Conservation (phyloP, 2,329 filamentous ascomycete species). For the Ophiostoma quercus region DNA sequence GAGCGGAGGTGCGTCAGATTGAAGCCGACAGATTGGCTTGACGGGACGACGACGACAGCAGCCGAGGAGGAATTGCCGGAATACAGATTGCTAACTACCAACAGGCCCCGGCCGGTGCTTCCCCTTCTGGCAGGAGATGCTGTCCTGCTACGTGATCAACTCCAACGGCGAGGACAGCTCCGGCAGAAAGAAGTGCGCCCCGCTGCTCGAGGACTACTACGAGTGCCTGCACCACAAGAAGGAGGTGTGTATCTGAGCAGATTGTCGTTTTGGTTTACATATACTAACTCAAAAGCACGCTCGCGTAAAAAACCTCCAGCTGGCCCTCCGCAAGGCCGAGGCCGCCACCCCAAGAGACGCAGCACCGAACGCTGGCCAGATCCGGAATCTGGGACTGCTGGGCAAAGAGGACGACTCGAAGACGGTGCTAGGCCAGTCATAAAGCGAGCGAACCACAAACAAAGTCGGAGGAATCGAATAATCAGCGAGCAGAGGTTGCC, state of each 20-base stretch:
- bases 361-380: conserved; percentile 75
- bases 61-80: not conserved
- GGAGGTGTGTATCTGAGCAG: conserved; percentile 58
- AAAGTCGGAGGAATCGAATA: not conserved
- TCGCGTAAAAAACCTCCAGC: conserved; percentile 71
- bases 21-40: not conserved
- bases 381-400: conserved; percentile 78
- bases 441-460: not conserved
- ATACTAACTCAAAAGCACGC: conserved; percentile 54
- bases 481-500: not conserved
- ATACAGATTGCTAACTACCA: conserved; percentile 18
- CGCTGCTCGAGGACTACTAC: conserved; percentile 91
- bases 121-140: conserved; percentile 98
- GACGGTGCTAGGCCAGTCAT: conserved; percentile 44
- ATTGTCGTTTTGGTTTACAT: not conserved
- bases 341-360: conserved; percentile 71
- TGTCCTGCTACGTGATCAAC: conserved; percentile 97
- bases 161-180: conserved; percentile 69
- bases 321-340: conserved; percentile 76
- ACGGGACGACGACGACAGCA: not conserved
- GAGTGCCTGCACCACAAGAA: conserved; percentile 99
- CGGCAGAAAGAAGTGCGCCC: conserved; percentile 81
- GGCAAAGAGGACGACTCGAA: conserved; percentile 77
- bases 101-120: conserved; percentile 75
- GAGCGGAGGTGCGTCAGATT: conserved; percentile 60